A percentile compares a stretch with the other conserved stretches of the same genome.
Conservation (phyloP, 208 protist species). For the Leishmania gerbilli region DNA sequence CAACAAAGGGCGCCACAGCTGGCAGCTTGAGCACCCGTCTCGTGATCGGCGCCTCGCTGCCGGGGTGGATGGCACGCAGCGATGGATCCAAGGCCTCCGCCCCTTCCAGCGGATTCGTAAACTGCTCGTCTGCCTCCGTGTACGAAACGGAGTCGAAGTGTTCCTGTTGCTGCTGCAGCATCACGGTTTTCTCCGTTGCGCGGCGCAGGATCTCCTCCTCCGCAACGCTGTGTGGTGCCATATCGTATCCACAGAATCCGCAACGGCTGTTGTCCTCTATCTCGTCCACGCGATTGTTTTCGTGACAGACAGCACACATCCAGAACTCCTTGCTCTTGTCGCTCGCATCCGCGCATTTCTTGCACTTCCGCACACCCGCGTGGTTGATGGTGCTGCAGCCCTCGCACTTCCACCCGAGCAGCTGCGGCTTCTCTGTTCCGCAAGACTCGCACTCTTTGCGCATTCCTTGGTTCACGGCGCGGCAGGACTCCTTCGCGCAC, state of each 20-base stretch:
- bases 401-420: conserved; percentile 81
- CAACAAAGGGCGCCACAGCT: conserved; percentile 17
- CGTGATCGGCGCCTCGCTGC: neutral
- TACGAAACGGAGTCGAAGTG: conserved; percentile 66
- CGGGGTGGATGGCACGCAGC: neutral
- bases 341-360: conserved; percentile 46
- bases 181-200: conserved; percentile 37
- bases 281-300: conserved; percentile 89
- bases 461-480: conserved; percentile 45
- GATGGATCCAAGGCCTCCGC: conserved; percentile 30
- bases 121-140: conserved; percentile 68
- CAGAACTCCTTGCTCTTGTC: conserved; percentile 68
- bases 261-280: conserved; percentile 87
- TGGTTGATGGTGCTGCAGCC: conserved; percentile 66
- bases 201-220: conserved; percentile 55
- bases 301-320: conserved; percentile 85
- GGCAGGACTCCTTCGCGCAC: conserved; percentile 75
- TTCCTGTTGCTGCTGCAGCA: conserved; percentile 50
- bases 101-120: conserved; percentile 51
- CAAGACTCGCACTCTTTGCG: conserved; percentile 54
- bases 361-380: conserved; percentile 78
- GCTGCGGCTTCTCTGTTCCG: conserved; percentile 53
- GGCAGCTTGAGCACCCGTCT: conserved; percentile 11
- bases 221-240: conserved; percentile 67
- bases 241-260: conserved; percentile 87